A percentile compares a stretch with the other conserved stretches of the same genome.
These are phyloP conservation scores for Lenwebbia sp. DNA, from an alignment of 345 rosid species.

Conservation along the genomic window DNA sequence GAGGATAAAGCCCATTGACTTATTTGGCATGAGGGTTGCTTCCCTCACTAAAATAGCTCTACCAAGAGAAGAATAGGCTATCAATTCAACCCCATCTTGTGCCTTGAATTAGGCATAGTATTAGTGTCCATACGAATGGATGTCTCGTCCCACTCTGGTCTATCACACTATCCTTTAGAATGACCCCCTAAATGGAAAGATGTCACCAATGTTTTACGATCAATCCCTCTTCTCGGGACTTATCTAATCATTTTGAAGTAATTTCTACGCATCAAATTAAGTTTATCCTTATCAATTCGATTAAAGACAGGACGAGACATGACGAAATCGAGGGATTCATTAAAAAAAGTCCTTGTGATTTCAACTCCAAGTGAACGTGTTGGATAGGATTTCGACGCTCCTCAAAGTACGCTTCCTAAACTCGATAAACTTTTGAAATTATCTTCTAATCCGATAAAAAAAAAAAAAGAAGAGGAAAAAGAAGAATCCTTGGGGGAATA, in stretches of 20 bases:
- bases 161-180: background rate
- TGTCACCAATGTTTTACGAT: background rate
- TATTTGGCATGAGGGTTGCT: background rate
- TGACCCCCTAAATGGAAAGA: background rate
- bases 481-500: background rate
- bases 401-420: background rate
- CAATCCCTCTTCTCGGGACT: rapidly evolving
- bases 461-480: background rate
- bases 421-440: background rate
- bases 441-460: background rate
- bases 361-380: background rate
- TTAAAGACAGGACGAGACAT: background rate
- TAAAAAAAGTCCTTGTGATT: background rate
- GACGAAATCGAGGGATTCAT: background rate
- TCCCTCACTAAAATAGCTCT: background rate
- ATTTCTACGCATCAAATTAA: background rate
- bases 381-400: background rate
- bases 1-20: background rate
- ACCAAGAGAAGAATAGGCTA: background rate
- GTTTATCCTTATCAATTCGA: background rate
- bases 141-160: background rate
- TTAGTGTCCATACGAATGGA: background rate
- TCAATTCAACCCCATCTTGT: background rate
- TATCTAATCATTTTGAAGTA: background rate
- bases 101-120: background rate